These are phyloP conservation scores for Saturnispora diversa DNA, from an alignment of 805 yeast genomes.

Conservation along the genomic window DNA sequence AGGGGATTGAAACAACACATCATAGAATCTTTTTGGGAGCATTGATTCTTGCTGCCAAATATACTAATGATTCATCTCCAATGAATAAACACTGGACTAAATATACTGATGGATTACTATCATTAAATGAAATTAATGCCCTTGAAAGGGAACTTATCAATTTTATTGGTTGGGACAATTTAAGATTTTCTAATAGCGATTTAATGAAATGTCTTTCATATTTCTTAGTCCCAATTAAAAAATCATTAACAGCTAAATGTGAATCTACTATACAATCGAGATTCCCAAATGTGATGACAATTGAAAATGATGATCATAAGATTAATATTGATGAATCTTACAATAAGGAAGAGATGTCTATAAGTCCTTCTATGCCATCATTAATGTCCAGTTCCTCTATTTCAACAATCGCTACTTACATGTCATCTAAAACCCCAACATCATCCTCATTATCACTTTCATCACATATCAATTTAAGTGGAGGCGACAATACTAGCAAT, in stretches of 20 bases:
- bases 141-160: conserved; percentile 83
- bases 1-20: conserved; percentile 87
- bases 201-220: conserved; percentile 62
- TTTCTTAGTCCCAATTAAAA: conserved; percentile 68
- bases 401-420: conserved; percentile 18
- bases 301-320: not conserved
- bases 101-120: conserved; percentile 79
- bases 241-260: conserved; percentile 29
- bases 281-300: not conserved
- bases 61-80: conserved; percentile 88
- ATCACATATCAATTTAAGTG: conserved; percentile 1
- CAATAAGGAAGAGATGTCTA: not conserved
- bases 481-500: not conserved
- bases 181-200: conserved; percentile 63
- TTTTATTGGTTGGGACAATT: conserved; percentile 73
- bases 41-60: conserved; percentile 84
- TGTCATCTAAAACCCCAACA: conserved; percentile 27
- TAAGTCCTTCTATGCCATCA: conserved; percentile 13
- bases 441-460: conserved; percentile 28
- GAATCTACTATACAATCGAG: conserved; percentile 11
- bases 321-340: not conserved
- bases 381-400: conserved; percentile 13
- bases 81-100: conserved; percentile 93
- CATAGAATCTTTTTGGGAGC: conserved; percentile 90
- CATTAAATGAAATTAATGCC: conserved; percentile 74